phyloP scores from a whole-genome alignment of 768 basidiomycete genomes.

The Amanita molliuscula region DNA sequence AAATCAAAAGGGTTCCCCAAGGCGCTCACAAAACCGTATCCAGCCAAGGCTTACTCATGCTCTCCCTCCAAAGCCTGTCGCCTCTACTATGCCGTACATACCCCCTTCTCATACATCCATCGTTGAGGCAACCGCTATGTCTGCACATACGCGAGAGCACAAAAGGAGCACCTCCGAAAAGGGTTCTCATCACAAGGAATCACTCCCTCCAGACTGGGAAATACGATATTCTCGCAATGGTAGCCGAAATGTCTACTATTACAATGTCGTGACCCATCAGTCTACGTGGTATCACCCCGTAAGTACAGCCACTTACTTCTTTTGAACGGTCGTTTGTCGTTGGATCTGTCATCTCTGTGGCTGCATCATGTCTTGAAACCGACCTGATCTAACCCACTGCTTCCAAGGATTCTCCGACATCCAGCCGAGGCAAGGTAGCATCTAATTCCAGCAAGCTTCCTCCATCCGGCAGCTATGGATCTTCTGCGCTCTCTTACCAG shows the following conservation, averaged over 20 bases:
- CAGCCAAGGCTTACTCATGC: constrained; percentile 48
- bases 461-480: constrained; percentile 11
- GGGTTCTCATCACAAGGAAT: constrained; percentile 14
- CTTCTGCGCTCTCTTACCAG: constrained; percentile 24
- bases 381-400: not conserved
- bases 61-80: constrained; percentile 56
- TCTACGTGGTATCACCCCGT: constrained; percentile 50
- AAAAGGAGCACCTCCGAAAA: constrained; percentile 20
- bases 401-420: not conserved
- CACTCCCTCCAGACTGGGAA: constrained; percentile 55
- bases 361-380: constrained; percentile 10
- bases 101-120: constrained; percentile 48
- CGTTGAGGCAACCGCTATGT: constrained; percentile 55
- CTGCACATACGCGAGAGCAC: constrained; percentile 29
- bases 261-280: constrained; percentile 43
- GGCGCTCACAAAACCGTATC: constrained; percentile 12
- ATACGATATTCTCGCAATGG: constrained; percentile 39
- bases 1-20: constrained; percentile 10
- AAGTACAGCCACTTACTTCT: constrained; percentile 16
- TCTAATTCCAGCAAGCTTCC: constrained; percentile 10
- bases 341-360: constrained; percentile 16
- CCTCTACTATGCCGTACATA: constrained; percentile 38
- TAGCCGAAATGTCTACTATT: constrained; percentile 40
- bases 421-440: not conserved
- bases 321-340: constrained; percentile 1